Percentiles rank a stretch among this genome's conserved stretches.
phyloP scores from a whole-genome alignment of 768 basidiomycete genomes.

The Naganishia antarctica region DNA sequence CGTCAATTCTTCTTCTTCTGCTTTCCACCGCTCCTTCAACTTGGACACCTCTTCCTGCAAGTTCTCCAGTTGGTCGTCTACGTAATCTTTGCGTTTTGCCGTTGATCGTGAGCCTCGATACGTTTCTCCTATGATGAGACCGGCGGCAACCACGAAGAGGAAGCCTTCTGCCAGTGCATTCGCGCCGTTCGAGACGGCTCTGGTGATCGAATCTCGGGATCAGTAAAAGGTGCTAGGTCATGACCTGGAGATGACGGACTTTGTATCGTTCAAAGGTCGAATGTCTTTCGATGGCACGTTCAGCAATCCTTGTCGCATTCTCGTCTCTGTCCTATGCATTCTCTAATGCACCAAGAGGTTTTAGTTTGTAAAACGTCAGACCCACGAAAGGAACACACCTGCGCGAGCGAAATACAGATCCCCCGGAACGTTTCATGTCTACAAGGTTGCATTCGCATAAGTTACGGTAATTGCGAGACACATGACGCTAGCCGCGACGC shows the following conservation, averaged over 20 bases:
- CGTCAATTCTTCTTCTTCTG: conserved; percentile 20
- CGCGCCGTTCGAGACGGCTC: conserved; percentile 48
- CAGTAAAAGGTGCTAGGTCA: neutral
- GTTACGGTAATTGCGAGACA: neutral
- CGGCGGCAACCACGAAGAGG: conserved; percentile 44
- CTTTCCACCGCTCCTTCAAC: conserved; percentile 24
- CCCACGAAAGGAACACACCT: conserved; percentile 33
- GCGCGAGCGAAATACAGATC: conserved; percentile 47
- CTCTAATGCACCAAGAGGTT: conserved; percentile 26
- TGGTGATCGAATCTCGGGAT: conserved; percentile 21
- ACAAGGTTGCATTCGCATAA: neutral
- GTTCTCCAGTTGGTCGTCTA: conserved; percentile 26
- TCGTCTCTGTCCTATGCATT: conserved; percentile 47
- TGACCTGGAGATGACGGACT: conserved; percentile 30
- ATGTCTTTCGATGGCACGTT: conserved; percentile 44
- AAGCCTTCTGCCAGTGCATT: conserved; percentile 47
- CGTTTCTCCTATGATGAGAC: conserved; percentile 44
- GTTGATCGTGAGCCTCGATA: conserved; percentile 23
- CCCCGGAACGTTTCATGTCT: conserved; percentile 47
- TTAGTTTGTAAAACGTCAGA: neutral
- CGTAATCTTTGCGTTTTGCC: conserved; percentile 26
- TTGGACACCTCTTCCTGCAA: conserved; percentile 24
- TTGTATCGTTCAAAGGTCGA: conserved; percentile 47
- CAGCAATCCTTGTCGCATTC: conserved; percentile 43
- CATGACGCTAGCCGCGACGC: conserved; percentile 7